Evolutionary conservation across 2,329 filamentous ascomycete genomes (phyloP), one percentile per base, ranked within the genome.

Genomic region (Sclerotinia subarctica): DNA sequence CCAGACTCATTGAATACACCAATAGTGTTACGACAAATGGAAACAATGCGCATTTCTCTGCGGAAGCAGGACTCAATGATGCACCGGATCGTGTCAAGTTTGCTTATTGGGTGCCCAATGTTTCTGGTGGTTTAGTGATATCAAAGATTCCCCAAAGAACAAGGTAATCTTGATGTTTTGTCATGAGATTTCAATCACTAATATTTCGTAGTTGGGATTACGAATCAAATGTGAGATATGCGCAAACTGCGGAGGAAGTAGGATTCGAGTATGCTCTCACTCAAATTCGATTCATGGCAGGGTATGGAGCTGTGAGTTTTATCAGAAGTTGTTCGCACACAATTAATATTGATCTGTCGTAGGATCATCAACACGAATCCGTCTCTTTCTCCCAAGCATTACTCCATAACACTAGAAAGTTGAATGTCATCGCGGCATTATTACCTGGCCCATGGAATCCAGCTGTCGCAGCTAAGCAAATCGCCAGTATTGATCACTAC

Each of bases 51-150:
- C 68, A 71, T 32, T 75, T 71, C 54, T 70, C 68, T 42, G 73
- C 73, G 29, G 64, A 71, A 66, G 74, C 78, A 73, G 74, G 80
- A 65, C 77, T 83, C 56, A 83, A 83, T 66, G 73, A 78, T 64
- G 78, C 81, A 62, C 79, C 80, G 1, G 76, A 80, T 44, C 78
- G 81, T 4, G 74, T 83, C 58, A 79, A 82, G 49, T 83, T 83
- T 72, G 82, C 82, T 13, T 84, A 84, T 74, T 85, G 82, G 83
- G 82, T 85, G 0, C 83, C 83, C 21, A 85, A 85, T 69, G 83
- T 85, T 5, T 84, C 82, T 0, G 83, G 83, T 38, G 83, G 82
- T 15, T 78, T 85, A 1, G 82, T 85, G 17, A 82, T 85, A 52
- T 82, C 79, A 69, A 85, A 84, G 71, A 84, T 85, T 63, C 79